Evolutionary conservation across 1,284 basidiomycete species (phyloP), one percentile per base, ranked within the genome.

Genomic region (Puccinia horiana): DNA sequence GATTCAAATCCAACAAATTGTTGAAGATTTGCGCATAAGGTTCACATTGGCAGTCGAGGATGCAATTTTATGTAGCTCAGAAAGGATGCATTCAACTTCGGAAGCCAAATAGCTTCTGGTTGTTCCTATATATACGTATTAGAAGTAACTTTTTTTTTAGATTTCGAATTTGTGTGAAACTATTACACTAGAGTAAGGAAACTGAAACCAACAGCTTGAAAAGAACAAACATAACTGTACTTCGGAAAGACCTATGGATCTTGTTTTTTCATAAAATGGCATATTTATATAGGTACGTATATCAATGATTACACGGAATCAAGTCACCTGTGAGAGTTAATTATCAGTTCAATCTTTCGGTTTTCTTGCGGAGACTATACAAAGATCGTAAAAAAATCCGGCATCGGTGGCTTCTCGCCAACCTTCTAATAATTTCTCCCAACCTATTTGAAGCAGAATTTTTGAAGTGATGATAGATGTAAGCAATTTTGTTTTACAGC

Each of bases 381-480:
- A 37, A 74, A 74, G 72, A 74, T 54, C 54, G n/a, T 74, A 74
- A 54, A 35, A 74, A 49, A 40, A 74, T 54, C 72, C 72, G 23
- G 29, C 49, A 9, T 74, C 29, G 26, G 54, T 74, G 18, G 72
- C 72, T 37, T 56, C 49, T 37, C 23, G 72, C 72, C 72, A 74
- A 12, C 54, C 47, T 12, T 52, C 29, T 54, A 56, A 9, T 54
- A 74, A 44, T 52, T 74, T 9, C 37, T 74, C 35, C 72, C 72
- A 74, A 5, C 49, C 72, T 74, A 37, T 54, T 35, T 18, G 16
- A n/a, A n/a, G n/a, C n/a, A n/a, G 47, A 26, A 70, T 2, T 44
- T 47, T 23, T 70, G 37, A 23, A 70, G n/a, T 2, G 20, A n/a
- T 26, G 14, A 9, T 18, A 26, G 26, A 65, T 47, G 12, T 54